These are phyloP conservation scores for Phytopythium ostracodes DNA, from an alignment of 352 stramenopile species.

Conservation along the genomic window DNA sequence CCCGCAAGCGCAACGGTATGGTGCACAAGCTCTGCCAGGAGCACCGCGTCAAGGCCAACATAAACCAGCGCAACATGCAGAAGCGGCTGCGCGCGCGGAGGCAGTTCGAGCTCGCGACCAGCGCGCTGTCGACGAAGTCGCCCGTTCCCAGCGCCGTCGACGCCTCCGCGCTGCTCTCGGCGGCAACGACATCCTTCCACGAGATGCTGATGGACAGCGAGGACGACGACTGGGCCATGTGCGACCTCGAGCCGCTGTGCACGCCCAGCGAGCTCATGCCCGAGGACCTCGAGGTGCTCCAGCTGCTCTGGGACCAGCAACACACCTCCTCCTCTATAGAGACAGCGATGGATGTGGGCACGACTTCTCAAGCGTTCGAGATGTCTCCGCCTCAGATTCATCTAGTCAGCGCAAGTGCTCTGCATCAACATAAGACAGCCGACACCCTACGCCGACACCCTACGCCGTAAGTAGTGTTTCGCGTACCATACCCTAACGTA, in stretches of 20 bases:
- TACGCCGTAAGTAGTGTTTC: too few relatives aligned
- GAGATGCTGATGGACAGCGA: constrained; percentile 15
- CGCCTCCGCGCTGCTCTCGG: background rate
- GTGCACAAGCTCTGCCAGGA: constrained; percentile 48
- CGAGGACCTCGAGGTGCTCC: constrained; percentile 28
- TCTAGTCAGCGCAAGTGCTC: background rate
- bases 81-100: constrained; percentile 21
- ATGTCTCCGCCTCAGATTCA: background rate
- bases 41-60: constrained; percentile 52
- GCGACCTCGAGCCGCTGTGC: constrained; percentile 22
- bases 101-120: constrained; percentile 4
- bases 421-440: too few relatives aligned
- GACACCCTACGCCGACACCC: too few relatives aligned
- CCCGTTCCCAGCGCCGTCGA: background rate
- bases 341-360: background rate
- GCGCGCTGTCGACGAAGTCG: background rate
- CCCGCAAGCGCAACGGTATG: constrained; percentile 42
- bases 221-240: constrained; percentile 20
- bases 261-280: constrained; percentile 19
- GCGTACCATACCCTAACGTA: background rate
- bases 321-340: background rate
- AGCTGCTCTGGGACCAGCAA: constrained; percentile 18
- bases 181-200: constrained; percentile 1
- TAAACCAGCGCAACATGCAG: constrained; percentile 47
- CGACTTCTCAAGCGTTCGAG: background rate